These are phyloP conservation scores for Leptographium lundbergii DNA, from an alignment of 2,329 filamentous ascomycete species.

Conservation along the genomic window DNA sequence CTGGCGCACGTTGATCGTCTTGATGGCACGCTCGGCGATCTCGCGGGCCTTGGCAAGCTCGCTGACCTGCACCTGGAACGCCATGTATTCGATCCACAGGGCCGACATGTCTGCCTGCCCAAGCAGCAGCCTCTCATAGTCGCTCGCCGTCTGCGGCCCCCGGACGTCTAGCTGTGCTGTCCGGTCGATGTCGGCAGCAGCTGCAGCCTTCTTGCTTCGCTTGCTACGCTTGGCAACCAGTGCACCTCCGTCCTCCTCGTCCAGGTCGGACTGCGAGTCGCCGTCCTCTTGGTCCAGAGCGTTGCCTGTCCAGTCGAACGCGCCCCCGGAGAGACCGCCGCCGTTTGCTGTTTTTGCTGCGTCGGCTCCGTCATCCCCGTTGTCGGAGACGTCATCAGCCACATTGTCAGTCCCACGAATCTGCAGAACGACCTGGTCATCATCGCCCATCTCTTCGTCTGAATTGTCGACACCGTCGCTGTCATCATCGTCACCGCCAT, in stretches of 20 bases:
- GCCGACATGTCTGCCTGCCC: conserved; percentile 87
- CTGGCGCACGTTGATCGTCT: conserved; percentile 82
- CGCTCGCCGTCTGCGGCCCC: conserved; percentile 78
- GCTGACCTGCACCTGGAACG: conserved; percentile 88
- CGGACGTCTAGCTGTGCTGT: conserved; percentile 85
- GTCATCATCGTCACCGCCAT: conserved; percentile 31
- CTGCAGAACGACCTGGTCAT: conserved; percentile 26
- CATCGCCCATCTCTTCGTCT: conserved; percentile 38
- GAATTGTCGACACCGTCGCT: conserved; percentile 32
- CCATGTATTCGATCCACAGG: conserved; percentile 96
- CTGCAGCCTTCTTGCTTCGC: conserved; percentile 57
- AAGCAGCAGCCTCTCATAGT: conserved; percentile 87
- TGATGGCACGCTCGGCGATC: conserved; percentile 79
- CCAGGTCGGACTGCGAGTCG: conserved; percentile 37
- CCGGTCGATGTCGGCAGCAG: conserved; percentile 67
- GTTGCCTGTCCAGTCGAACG: conserved; percentile 80
- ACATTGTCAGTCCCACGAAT: conserved; percentile 31
- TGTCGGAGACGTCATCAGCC: conserved; percentile 6
- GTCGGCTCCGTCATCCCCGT: not conserved
- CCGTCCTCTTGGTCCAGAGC: conserved; percentile 41
- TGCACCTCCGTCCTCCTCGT: conserved; percentile 16
- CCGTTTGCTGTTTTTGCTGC: conserved; percentile 31
- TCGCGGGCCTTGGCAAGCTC: conserved; percentile 81
- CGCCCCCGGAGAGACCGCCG: conserved; percentile 48
- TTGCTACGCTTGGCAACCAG: conserved; percentile 34